Evolutionary conservation across 2,329 filamentous ascomycete species (phyloP).

Genomic region (Amauroascus verrucosus): DNA sequence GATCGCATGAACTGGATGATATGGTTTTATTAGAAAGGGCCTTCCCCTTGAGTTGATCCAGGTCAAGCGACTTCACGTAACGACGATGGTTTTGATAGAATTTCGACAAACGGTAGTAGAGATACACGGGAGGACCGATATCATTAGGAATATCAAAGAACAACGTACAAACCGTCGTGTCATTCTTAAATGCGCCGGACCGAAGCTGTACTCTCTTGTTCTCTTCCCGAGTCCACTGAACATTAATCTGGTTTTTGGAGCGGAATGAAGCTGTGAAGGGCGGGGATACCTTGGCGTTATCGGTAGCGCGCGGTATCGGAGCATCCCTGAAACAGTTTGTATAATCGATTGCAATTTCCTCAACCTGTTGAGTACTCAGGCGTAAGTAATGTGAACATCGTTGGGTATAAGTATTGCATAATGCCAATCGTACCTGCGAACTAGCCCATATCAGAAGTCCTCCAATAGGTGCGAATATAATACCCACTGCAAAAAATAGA

Average conservation of each 20-base stretch:
- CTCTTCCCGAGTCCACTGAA: slow-evolving; percentile 25
- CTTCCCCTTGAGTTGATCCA: slow-evolving; percentile 69
- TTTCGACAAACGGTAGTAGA: slow-evolving; percentile 94
- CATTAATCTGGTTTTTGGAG: too few relatives aligned
- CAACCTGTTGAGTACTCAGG: slow-evolving; percentile 48
- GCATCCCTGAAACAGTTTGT: slow-evolving; percentile 59
- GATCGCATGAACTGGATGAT: slow-evolving; percentile 60
- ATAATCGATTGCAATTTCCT: slow-evolving; percentile 88
- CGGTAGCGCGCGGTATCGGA: slow-evolving; percentile 23
- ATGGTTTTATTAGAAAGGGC: slow-evolving; percentile 53
- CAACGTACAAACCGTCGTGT: slow-evolving; percentile 54
- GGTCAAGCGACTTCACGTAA: slow-evolving; percentile 83
- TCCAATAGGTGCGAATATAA: slow-evolving; percentile 89
- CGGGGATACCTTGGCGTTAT: slow-evolving; percentile 48
- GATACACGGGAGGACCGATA: slow-evolving; percentile 69
- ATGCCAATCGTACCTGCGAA: slow-evolving; percentile 33
- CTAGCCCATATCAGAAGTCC: slow-evolving; percentile 79
- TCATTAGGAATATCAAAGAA: slow-evolving; percentile 69
- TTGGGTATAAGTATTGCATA: neutral
- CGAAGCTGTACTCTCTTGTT: slow-evolving; percentile 18
- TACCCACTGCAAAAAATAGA: slow-evolving; percentile 79
- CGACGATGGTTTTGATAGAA: slow-evolving; percentile 98
- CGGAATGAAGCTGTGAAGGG: slow-evolving; percentile 66
- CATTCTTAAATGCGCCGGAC: slow-evolving; percentile 21
- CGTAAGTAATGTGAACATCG: slow-evolving; percentile 1